Base-by-base conservation (phyloP, 257 asterid genomes). In the Primulina huaijiensis region DNA sequence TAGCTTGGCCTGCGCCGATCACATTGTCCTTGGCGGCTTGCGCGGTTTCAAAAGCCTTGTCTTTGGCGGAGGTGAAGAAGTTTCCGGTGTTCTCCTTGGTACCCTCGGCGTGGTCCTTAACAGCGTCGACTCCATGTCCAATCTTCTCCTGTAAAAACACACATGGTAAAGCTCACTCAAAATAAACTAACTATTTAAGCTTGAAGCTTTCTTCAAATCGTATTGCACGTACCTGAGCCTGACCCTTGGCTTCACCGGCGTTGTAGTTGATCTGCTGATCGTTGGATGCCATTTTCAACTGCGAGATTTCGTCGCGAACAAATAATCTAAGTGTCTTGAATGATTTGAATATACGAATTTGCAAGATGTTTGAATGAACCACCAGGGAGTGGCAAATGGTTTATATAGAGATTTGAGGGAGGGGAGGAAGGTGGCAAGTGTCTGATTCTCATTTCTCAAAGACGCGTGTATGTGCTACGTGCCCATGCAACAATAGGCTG, bases 181-280 rank as follows among this genome's bases (percentile, higher is more conserved):
- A 21, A 21, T 1, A 0, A 21, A 21, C 23, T 21, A 21, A 0
- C n/a, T n/a, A n/a, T 21, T 21, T 21, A 21, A 27, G 29, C 2
- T 27, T 2, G 29, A 27, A 27, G 29, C 3, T 2, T 1, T 27
- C 2, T 27, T 27, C 29, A 2, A 27, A 27, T 27, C 3, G 2
- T 27, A 0, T 27, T 27, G 3, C 2, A 2, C 29, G 29, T 14
- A 87, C 98, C 96, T 89, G 82, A 62, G 90, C 73, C 2, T 74
- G 95, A 61, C 90, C 97, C 84, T 89, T 89, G 86, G 96, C 84
- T 80, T 90, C 96, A 17, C 96, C 96, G 61, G 95, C 89, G 35
- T 16, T 81, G 85, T 73, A 86, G 78, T 77, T 65, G 53, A 43
- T 69, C 75, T 82, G 84, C 75, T 82, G 84, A 5, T 87, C 84